Evolutionary conservation across 768 basidiomycete species (phyloP).

Genomic region (Aureoboletus auriporus): DNA sequence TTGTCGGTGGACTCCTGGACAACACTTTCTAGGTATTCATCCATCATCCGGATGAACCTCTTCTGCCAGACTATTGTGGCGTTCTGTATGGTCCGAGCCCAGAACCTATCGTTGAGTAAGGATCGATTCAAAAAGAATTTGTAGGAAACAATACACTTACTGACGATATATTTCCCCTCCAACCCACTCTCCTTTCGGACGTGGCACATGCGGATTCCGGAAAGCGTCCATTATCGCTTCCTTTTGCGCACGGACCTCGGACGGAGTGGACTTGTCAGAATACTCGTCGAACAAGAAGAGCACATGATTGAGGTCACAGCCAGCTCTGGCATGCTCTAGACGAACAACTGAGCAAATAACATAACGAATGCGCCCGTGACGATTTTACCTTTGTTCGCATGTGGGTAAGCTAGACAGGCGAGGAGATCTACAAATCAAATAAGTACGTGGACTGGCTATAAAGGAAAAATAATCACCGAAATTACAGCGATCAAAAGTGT

Average conservation of each 20-base stretch:
- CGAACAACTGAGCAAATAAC: not conserved
- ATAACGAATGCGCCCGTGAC: too few species aligned
- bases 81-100: conserved; percentile 6
- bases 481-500: conserved; percentile 8
- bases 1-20: conserved; percentile 43
- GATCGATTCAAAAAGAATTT: not conserved
- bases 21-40: conserved; percentile 35
- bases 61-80: conserved; percentile 7
- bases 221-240: conserved; percentile 20
- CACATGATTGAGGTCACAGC: conserved; percentile 49
- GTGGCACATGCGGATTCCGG: conserved; percentile 8
- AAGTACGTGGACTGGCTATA: too few species aligned
- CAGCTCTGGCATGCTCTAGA: conserved; percentile 28
- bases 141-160: conserved; percentile 2
- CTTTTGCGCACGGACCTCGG: conserved; percentile 25
- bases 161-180: conserved; percentile 16
- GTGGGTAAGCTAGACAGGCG: conserved; percentile 4
- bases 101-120: conserved; percentile 9
- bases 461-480: conserved; percentile 1
- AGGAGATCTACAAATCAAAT: conserved; percentile 8
- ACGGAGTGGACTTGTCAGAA: conserved; percentile 37
- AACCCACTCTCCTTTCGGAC: conserved; percentile 16
- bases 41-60: conserved; percentile 37
- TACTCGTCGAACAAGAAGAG: conserved; percentile 50
- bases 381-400: conserved; percentile 8